Percentiles rank a stretch among this genome's conserved stretches.
Conservation (phyloP, 2,329 filamentous ascomycete genomes). For the Colletotrichum lentis region DNA sequence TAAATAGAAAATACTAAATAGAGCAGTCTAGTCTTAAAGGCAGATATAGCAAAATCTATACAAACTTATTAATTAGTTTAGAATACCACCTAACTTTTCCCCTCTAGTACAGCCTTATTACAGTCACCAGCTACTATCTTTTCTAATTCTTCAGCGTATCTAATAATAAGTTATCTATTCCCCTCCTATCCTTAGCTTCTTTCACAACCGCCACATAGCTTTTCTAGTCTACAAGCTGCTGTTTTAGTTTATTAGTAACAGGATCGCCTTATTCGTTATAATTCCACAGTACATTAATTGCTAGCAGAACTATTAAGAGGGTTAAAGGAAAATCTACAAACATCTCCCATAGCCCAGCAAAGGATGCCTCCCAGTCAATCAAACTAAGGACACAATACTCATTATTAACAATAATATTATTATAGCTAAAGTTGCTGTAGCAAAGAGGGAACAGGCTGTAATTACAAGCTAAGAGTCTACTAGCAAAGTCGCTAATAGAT, state of each 20-base stretch:
- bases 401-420: constrained; percentile 42
- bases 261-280: constrained; percentile 16
- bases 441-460: constrained; percentile 16
- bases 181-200: background rate
- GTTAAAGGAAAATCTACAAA: constrained; percentile 20
- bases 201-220: constrained; percentile 6
- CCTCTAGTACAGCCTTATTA: constrained; percentile 10
- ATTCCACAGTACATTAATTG: constrained; percentile 10
- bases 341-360: constrained; percentile 32
- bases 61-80: constrained; percentile 9
- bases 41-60: background rate
- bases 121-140: constrained; percentile 1
- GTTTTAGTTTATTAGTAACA: constrained; percentile 1
- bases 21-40: background rate
- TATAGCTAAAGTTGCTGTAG: constrained; percentile 13
- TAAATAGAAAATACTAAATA: constrained; percentile 4
- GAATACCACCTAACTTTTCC: constrained; percentile 19
- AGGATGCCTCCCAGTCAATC: constrained; percentile 43
- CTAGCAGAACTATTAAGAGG: constrained; percentile 14
- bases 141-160: constrained; percentile 1
- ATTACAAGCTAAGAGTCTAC: background rate
- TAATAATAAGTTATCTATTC: background rate
- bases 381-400: constrained; percentile 41
- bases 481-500: constrained; percentile 1
- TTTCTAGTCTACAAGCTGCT: constrained; percentile 8